phyloP scores from a whole-genome alignment of 108 stramenopile genomes.

The Cyclotella sp. region DNA sequence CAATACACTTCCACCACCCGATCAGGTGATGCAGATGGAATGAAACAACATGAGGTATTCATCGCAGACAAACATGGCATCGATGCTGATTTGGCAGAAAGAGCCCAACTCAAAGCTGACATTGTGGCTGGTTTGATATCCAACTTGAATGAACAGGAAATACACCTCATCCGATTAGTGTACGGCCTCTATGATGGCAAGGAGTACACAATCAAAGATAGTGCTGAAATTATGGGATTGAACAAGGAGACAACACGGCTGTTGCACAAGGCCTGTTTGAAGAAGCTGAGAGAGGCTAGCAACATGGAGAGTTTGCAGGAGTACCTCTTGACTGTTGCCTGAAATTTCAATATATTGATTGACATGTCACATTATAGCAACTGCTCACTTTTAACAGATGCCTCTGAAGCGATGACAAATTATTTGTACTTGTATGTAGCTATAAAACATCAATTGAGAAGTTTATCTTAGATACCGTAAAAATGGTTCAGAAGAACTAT shows the following conservation, averaged over 20 bases:
- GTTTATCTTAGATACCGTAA: no score
- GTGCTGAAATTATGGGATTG: constrained; percentile 82
- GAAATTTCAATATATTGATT: constrained; percentile 6
- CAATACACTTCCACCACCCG: constrained; percentile 56
- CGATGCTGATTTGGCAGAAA: constrained; percentile 75
- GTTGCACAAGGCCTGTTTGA: constrained; percentile 68
- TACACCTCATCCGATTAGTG: constrained; percentile 72
- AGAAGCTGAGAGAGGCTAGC: constrained; percentile 78
- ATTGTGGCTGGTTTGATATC: constrained; percentile 72
- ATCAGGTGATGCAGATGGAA: constrained; percentile 48
- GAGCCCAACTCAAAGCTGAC: constrained; percentile 76
- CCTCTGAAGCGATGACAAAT: no score
- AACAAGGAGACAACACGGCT: constrained; percentile 68
- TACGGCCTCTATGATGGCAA: constrained; percentile 82
- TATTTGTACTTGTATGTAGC: no score
- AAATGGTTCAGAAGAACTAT: no score
- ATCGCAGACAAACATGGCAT: constrained; percentile 31
- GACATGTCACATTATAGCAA: neutral
- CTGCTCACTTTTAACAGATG: no score
- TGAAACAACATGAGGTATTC: constrained; percentile 17
- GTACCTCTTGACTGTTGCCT: constrained; percentile 83
- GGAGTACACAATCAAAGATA: constrained; percentile 67
- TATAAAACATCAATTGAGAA: no score
- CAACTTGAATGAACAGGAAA: constrained; percentile 70
- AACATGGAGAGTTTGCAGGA: constrained; percentile 82